phyloP scores from a whole-genome alignment of 1,139 yeast species.

The Saccharomycopsis phalli region DNA sequence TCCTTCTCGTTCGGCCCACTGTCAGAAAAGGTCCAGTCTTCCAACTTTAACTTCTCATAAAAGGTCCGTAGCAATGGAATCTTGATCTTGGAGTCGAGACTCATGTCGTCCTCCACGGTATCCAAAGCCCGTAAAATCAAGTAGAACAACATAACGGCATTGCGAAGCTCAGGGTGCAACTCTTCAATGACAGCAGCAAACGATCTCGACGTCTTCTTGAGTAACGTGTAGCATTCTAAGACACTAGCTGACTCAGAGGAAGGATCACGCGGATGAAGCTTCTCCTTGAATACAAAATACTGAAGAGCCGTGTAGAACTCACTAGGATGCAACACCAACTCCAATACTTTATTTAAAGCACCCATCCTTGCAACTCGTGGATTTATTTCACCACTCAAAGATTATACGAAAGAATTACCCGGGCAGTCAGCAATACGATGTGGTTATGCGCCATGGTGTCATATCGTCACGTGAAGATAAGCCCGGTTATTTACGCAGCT shows the following conservation, averaged over 20 bases:
- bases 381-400: too few relatives aligned
- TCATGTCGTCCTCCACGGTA: conserved; percentile 96
- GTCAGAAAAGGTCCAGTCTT: conserved; percentile 77
- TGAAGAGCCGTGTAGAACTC: conserved; percentile 66
- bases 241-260: conserved; percentile 38
- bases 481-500: too few relatives aligned
- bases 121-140: conserved; percentile 84
- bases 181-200: conserved; percentile 90
- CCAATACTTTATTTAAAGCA: conserved; percentile 57
- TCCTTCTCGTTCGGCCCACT: conserved; percentile 74
- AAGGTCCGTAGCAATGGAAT: conserved; percentile 68
- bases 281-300: conserved; percentile 43
- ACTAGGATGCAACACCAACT: conserved; percentile 59
- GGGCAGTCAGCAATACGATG: too few relatives aligned
- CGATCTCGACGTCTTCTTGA: conserved; percentile 72
- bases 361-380: too few relatives aligned
- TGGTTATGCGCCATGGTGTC: too few relatives aligned
- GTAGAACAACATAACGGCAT: conserved; percentile 76
- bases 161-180: conserved; percentile 81
- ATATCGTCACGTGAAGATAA: too few relatives aligned
- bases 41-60: conserved; percentile 47
- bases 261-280: conserved; percentile 45
- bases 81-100: conserved; percentile 61
- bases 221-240: conserved; percentile 58
- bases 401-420: too few relatives aligned